A percentile compares a stretch with the other conserved stretches of the same genome.
Conservation (phyloP, 768 basidiomycete species). For the Suillus weaverae region DNA sequence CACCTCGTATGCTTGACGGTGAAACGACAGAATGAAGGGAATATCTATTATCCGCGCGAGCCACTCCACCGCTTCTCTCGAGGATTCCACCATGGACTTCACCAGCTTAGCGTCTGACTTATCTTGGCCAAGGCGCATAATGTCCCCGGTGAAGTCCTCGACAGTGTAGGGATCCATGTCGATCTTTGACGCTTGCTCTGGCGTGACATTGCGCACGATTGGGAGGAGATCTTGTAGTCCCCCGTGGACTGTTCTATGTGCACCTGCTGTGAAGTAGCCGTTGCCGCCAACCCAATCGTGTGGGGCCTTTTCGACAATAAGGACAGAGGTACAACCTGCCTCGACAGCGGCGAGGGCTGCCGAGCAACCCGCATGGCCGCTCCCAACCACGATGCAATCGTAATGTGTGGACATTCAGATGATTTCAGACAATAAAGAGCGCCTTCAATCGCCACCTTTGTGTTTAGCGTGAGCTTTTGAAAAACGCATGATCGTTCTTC, state of each 20-base stretch:
- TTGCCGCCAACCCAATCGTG: conserved; percentile 68
- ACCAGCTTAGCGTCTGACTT: conserved; percentile 52
- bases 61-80: conserved; percentile 59
- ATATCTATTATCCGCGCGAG: conserved; percentile 49
- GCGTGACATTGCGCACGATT: conserved; percentile 48
- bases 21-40: conserved; percentile 58
- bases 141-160: conserved; percentile 54
- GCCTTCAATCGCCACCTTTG: background rate
- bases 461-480: background rate
- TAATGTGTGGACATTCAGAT: conserved; percentile 24
- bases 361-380: conserved; percentile 67
- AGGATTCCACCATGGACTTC: conserved; percentile 50
- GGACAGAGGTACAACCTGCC: conserved; percentile 57
- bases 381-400: conserved; percentile 65
- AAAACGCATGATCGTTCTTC: background rate
- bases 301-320: conserved; percentile 67
- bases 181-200: conserved; percentile 44
- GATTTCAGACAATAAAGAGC: background rate
- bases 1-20: conserved; percentile 68
- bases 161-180: conserved; percentile 61
- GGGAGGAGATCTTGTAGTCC: conserved; percentile 62
- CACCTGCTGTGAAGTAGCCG: conserved; percentile 72
- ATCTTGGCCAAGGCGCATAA: conserved; percentile 57
- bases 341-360: conserved; percentile 63
- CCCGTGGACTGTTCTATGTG: conserved; percentile 60